Evolutionary conservation across 345 rosid species (phyloP).

Genomic region (Lenwebbia sp.): DNA sequence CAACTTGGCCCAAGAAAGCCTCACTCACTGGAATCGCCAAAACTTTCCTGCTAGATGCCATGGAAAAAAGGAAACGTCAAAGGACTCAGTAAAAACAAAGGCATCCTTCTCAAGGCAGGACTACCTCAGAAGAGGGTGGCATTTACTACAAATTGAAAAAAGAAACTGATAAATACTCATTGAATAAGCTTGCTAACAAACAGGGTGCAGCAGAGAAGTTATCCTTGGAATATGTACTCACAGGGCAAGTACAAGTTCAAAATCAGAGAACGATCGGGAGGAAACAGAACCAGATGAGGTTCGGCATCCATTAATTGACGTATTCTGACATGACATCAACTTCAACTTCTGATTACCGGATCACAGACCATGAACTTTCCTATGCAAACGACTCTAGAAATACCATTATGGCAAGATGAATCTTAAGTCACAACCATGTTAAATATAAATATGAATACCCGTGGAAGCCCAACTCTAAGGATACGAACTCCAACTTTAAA

Average conservation of each 20-base stretch:
- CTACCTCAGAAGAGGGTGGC: background rate
- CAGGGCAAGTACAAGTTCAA: background rate
- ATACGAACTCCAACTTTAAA: conserved; percentile 99
- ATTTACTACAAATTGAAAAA: background rate
- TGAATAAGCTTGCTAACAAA: background rate
- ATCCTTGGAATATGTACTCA: background rate
- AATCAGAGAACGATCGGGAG: background rate
- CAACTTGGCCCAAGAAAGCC: background rate
- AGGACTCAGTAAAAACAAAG: background rate
- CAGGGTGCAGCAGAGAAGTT: background rate
- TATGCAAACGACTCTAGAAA: background rate
- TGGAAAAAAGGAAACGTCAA: background rate
- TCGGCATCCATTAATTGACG: background rate
- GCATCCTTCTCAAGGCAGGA: background rate
- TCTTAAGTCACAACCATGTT: background rate
- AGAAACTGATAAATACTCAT: background rate
- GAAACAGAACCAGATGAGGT: background rate
- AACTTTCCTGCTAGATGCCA: background rate
- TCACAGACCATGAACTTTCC: background rate
- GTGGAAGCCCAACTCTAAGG: conserved; percentile 18
- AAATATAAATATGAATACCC: background rate
- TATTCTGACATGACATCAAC: background rate
- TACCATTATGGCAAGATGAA: background rate
- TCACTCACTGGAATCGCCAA: background rate
- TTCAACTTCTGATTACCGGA: background rate